A percentile compares a stretch with the other conserved stretches of the same genome.
These are phyloP conservation scores for Aspergillus cavernicola DNA, from an alignment of 495 filamentous ascomycete genomes.

Conservation along the genomic window DNA sequence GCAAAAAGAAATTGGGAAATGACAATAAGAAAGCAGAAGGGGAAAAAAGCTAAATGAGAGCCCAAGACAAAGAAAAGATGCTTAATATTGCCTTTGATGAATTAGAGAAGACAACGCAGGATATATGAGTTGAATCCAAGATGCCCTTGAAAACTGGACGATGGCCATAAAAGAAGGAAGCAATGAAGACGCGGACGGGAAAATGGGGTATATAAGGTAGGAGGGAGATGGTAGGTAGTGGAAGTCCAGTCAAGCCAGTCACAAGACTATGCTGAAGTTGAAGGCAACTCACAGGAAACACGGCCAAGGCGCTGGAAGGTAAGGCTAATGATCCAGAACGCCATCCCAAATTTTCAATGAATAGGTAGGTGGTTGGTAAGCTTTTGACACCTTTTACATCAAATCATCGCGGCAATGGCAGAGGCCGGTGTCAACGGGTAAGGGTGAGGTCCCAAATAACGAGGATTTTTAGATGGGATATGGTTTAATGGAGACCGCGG, in stretches of 20 bases:
- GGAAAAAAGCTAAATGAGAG: not conserved
- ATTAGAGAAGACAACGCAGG: not conserved
- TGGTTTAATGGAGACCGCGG: not conserved
- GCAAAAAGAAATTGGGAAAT: not conserved
- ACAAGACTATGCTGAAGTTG: constrained; percentile 5
- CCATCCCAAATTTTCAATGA: constrained; percentile 11
- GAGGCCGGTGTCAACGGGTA: not conserved
- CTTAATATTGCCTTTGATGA: constrained; percentile 5
- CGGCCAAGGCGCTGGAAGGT: constrained; percentile 20
- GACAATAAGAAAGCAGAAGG: not conserved
- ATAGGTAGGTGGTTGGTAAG: constrained; percentile 10
- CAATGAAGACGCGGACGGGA: not conserved
- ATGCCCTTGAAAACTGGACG: not conserved
- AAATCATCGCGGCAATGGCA: not conserved
- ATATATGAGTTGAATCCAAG: constrained; percentile 3
- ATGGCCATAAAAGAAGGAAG: not conserved
- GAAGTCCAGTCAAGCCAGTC: constrained; percentile 12
- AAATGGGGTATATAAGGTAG: constrained; percentile 16
- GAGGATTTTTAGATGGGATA: not conserved
- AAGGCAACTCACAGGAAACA: no score
- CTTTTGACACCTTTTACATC: constrained; percentile 17
- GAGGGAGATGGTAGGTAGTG: not conserved
- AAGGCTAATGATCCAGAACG: constrained; percentile 18
- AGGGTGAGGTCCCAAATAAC: not conserved
- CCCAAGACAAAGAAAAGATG: constrained; percentile 3